Base-by-base conservation (phyloP, 2,329 filamentous ascomycete species). In the Clathrospora elynae region DNA sequence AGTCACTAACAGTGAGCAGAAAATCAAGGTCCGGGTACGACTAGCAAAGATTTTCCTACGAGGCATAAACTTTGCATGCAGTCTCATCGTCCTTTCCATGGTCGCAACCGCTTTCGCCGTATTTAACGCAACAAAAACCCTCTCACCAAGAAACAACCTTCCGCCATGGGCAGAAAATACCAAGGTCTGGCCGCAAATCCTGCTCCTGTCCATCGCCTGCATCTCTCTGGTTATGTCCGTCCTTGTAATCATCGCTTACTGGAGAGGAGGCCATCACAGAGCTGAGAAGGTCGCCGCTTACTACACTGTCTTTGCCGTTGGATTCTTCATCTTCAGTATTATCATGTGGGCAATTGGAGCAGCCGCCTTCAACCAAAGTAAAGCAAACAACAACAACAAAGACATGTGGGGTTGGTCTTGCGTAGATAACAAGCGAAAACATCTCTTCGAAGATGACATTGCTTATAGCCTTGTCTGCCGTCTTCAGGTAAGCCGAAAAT, bases 331-430 rank as follows among this genome's bases (percentile, higher is more conserved):
- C 66, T 86, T 95, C 72, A 93, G 87, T 68, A 86, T 95, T 70
- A 74, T 95, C 63, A 88, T 99, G 78, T 99, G 93, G 93, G 85
- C 86, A 40, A 77, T 93, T 22, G 90, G 89, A 20, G 91, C 91
- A 25, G 89, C 85, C 45, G 74, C 96, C 42, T 82, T 96, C 61
- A 90, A 97, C 68, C 82, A 87, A 61, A 83, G 84, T 43, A 87
- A 86, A 68, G 81, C 83, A 61, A 87, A 80, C 65, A 83, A 82
- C 64, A 75, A 82, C 53, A 88, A 87, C 64, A 84, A 96, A 71
- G 93, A 99, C 71, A 82, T 99, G 72, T 99, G 93, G 93, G 91
- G 92, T 46, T 99, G 93, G 93, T 84, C 90, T n/a, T 99, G 93
- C 71, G 86, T 91, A 43, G 81, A 95, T 62, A 97, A 96, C 71